Conservation (phyloP, 2,329 filamentous ascomycete genomes). For the Aspergillus tubingensis region DNA sequence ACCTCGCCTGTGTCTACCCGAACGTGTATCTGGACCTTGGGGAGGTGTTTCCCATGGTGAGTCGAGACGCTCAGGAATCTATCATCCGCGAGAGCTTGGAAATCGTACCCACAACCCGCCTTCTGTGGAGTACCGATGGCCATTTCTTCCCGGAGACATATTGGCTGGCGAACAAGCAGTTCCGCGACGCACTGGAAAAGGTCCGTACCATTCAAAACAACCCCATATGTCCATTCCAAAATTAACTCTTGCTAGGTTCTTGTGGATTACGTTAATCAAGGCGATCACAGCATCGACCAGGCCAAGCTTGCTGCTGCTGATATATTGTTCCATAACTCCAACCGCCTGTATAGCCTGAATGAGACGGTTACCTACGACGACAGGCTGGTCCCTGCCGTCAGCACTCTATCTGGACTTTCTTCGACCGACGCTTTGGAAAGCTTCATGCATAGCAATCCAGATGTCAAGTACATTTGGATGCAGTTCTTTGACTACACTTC, state of each 20-base stretch:
- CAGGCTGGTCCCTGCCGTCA: constrained; percentile 3
- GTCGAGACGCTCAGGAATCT: constrained; percentile 71
- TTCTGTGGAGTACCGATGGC: constrained; percentile 79
- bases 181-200: constrained; percentile 68
- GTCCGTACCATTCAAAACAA: constrained; percentile 45
- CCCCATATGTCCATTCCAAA: background rate
- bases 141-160: constrained; percentile 80
- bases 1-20: constrained; percentile 72
- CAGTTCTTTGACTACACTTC: constrained; percentile 81
- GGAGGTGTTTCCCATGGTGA: constrained; percentile 78
- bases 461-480: constrained; percentile 68
- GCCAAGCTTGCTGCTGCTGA: constrained; percentile 66
- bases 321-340: constrained; percentile 76
- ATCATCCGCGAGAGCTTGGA: constrained; percentile 74
- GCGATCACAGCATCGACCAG: constrained; percentile 62
- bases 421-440: constrained; percentile 36
- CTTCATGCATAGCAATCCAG: constrained; percentile 54
- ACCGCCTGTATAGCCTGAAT: constrained; percentile 68
- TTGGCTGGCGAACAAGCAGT: constrained; percentile 70
- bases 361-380: constrained; percentile 33
- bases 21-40: constrained; percentile 84
- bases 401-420: background rate
- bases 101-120: constrained; percentile 71
- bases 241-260: constrained; percentile 54
- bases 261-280: constrained; percentile 64